These are phyloP conservation scores for Elsinoe arachidis DNA, from an alignment of 2,329 filamentous ascomycete genomes.

Conservation along the genomic window DNA sequence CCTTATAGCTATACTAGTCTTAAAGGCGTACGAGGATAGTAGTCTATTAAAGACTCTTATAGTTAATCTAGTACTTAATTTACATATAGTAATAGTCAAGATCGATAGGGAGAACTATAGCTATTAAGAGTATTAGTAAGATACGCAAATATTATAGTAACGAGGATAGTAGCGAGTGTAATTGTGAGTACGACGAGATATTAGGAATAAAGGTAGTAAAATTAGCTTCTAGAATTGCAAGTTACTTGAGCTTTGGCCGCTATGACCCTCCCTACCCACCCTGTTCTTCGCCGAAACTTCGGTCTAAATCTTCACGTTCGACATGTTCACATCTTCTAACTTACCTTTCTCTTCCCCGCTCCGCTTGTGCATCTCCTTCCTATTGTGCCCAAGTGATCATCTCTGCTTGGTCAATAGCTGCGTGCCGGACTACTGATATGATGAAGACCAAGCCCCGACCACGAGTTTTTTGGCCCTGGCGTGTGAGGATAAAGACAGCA, in stretches of 20 bases:
- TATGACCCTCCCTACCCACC: too few relatives aligned
- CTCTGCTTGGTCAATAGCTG: not conserved
- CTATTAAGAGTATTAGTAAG: not conserved
- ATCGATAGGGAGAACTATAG: not conserved
- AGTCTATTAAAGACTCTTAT: too few relatives aligned
- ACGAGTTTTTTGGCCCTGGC: not conserved
- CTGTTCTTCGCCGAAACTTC: not conserved
- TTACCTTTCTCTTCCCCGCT: not conserved
- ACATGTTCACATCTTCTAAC: not conserved
- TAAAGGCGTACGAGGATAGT: too few relatives aligned
- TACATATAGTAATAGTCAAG: not conserved
- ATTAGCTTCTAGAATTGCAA: too few relatives aligned
- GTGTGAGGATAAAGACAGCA: too few relatives aligned
- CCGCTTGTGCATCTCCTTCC: not conserved
- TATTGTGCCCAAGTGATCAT: not conserved
- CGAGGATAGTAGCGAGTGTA: too few relatives aligned
- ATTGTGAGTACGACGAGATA: too few relatives aligned
- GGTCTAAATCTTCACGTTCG: not conserved
- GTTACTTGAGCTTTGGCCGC: too few relatives aligned
- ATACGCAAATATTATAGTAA: not conserved
- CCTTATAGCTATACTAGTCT: too few relatives aligned
- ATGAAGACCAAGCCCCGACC: not conserved
- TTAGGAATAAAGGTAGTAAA: too few relatives aligned
- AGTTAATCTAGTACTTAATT: too few relatives aligned
- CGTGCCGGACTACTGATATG: not conserved